Conservation (phyloP, 129 eudicot genomes). For the Tagetes patula region DNA sequence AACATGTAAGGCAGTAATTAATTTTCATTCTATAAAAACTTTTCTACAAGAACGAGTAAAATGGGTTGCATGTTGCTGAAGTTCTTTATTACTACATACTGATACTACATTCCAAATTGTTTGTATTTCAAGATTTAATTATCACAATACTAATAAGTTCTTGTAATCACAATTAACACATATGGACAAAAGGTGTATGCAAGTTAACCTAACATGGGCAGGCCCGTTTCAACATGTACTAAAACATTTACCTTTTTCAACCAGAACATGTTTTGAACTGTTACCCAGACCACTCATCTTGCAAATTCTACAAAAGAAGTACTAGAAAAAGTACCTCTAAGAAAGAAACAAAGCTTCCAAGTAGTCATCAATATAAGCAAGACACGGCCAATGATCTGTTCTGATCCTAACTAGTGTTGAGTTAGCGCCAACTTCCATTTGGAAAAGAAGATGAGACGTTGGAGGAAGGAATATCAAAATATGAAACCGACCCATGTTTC, state of each 20-base stretch:
- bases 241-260: background rate
- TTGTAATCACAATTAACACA: background rate
- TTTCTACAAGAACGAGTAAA: background rate
- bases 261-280: background rate
- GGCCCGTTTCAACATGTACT: conserved; percentile 5
- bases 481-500: conserved; percentile 64
- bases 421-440: conserved; percentile 72
- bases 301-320: background rate
- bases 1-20: background rate
- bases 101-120: background rate
- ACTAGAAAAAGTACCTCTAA: conserved; percentile 27
- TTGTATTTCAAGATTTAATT: background rate
- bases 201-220: background rate
- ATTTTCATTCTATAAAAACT: background rate
- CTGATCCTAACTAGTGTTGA: conserved; percentile 84
- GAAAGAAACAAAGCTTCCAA: conserved; percentile 76
- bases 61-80: background rate
- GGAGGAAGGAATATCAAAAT: conserved; percentile 93
- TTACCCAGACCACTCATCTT: background rate
- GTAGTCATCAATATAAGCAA: conserved; percentile 92
- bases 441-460: conserved; percentile 84
- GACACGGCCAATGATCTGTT: conserved; percentile 99
- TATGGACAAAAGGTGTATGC: background rate
- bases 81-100: background rate
- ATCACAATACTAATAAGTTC: background rate